Evolutionary conservation across 2,329 filamentous ascomycete species (phyloP), one percentile per base, ranked within the genome.

Genomic region (Teratosphaeria viscida): DNA sequence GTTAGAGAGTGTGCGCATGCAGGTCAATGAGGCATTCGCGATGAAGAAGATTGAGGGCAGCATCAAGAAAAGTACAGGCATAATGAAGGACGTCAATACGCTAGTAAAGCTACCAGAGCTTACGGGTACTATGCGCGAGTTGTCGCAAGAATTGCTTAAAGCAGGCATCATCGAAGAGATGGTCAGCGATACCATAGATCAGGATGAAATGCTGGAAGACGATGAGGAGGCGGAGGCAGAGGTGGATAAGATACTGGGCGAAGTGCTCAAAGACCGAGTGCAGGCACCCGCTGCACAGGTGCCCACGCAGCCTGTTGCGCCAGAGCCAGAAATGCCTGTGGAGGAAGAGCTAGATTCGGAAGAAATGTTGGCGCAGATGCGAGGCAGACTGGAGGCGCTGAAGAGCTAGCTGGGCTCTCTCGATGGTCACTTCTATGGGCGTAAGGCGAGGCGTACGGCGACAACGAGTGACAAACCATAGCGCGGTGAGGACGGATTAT

Each of bases 161-260:
- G 92, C 94, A 2, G 94, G 92, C 16, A 92, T 99, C 65, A 95
- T 97, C 62, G 92, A 97, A 79, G 94, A 99, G 78, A 96, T 97
- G 89, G 85, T 95, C 4, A 89, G 87, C 55, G 92, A 97, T 72
- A 85, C 82, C 52, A 77, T 97, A 65, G 90, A 91, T n/a, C 79
- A 83, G 62, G 82, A 86, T 64, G 86, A 91, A 60, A 76, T 86
- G 57, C 78, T 90, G 56, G 85, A 87, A 66, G 83, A 89, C 60
- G 85, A 89, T 61, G 89, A 90, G 62, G 89, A 92, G 67, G 88
- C 86, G 2, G 56, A 57, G 16, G 56, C 56, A 52, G 56, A 57
- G 39, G 56, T 57, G 5, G 56, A 57, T 23, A 52, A 57, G 56
- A 57, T 52, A 27, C n/a, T 57, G 56, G 56, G 43, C 3, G 56